Evolutionary conservation across 202 grass and related monocot genomes (phyloP).

Genomic region (Carex arenaria): DNA sequence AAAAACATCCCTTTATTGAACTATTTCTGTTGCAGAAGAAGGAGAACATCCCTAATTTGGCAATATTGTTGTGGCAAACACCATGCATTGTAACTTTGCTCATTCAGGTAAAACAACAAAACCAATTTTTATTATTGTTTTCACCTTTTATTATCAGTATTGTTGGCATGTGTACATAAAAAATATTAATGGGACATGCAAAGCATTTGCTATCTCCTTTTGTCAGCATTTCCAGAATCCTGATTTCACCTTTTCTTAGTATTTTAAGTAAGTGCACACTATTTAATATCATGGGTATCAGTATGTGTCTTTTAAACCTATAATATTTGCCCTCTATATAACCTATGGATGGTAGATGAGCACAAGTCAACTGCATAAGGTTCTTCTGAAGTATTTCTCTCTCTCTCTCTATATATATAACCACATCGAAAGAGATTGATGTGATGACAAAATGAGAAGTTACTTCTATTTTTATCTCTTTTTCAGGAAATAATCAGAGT

Average conservation of each 20-base stretch:
- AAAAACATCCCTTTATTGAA: not conserved
- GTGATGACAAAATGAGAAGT: not conserved
- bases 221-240: not conserved
- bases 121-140: not conserved
- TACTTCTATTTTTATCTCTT: not conserved
- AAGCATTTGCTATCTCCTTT: not conserved
- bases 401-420: not conserved
- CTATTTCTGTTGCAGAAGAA: slow-evolving; percentile 11
- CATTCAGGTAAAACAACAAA: slow-evolving; percentile 7
- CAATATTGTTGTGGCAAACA: slow-evolving; percentile 18
- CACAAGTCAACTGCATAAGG: too few species aligned
- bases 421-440: not conserved
- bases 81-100: slow-evolving; percentile 5
- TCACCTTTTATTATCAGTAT: not conserved
- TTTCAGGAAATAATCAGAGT: slow-evolving; percentile 31
- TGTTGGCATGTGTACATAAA: not conserved
- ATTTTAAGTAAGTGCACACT: not conserved
- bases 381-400: not conserved
- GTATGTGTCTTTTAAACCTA: not conserved
- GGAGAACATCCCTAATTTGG: slow-evolving; percentile 18
- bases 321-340: not conserved
- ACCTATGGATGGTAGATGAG: too few species aligned
- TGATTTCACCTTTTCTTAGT: not conserved
- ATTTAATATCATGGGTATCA: not conserved
- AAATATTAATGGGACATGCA: not conserved